phyloP scores from a whole-genome alignment of 257 asterid genomes.

The Nicotiana sylvestris region DNA sequence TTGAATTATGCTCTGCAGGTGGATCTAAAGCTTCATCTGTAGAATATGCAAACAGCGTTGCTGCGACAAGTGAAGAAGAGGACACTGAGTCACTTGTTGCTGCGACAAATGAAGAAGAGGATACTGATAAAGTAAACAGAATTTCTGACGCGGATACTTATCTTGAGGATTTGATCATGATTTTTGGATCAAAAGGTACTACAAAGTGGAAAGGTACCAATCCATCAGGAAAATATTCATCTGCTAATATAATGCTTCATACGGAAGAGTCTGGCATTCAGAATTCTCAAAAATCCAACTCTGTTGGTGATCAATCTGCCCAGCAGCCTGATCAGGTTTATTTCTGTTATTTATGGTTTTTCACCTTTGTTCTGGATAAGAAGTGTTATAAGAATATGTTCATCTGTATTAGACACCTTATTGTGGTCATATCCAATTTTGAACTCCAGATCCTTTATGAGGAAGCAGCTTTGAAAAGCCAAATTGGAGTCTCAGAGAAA shows the following conservation, averaged over 20 bases:
- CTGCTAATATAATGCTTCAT: conserved; percentile 24
- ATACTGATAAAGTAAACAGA: conserved; percentile 11
- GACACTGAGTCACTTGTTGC: neutral
- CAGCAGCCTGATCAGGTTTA: conserved; percentile 45
- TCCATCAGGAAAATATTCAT: conserved; percentile 22
- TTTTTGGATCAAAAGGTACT: conserved; percentile 15
- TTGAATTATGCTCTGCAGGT: conserved; percentile 28
- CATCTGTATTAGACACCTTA: neutral
- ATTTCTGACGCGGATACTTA: conserved; percentile 13
- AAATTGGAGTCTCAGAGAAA: conserved; percentile 19
- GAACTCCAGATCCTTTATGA: conserved; percentile 34
- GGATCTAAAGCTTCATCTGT: conserved; percentile 14
- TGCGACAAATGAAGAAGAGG: conserved; percentile 14
- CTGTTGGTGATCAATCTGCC: conserved; percentile 14
- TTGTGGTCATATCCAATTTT: neutral
- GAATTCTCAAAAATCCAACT: conserved; percentile 38
- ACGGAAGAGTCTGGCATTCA: conserved; percentile 38
- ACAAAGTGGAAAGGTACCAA: conserved; percentile 10
- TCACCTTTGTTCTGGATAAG: no score
- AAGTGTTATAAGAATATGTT: neutral
- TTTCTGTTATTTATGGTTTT: neutral
- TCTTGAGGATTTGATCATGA: conserved; percentile 20
- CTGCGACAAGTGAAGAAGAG: conserved; percentile 1
- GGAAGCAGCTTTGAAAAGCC: conserved; percentile 26
- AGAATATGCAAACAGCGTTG: conserved; percentile 15